phyloP scores from a whole-genome alignment of 2,329 filamentous ascomycete species.

The Hymenoscyphus occultus region DNA sequence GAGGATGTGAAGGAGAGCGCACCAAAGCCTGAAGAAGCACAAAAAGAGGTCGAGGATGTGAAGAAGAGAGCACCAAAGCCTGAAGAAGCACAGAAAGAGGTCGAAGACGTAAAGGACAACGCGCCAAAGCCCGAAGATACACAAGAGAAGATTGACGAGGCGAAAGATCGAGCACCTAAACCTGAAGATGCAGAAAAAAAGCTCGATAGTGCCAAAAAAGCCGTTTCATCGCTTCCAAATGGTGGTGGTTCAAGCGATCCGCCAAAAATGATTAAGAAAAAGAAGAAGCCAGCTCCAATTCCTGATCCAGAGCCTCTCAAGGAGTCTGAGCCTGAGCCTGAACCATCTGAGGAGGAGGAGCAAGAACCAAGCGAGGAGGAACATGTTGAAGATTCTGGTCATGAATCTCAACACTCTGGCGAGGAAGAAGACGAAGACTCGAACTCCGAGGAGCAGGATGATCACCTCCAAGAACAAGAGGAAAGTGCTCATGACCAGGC shows the following conservation, averaged over 20 bases:
- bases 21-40: conserved; percentile 8
- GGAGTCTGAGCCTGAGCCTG: conserved; percentile 11
- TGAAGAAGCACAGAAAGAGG: not conserved
- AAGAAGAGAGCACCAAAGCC: conserved; percentile 3
- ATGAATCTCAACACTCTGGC: conserved; percentile 1
- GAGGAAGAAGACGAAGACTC: conserved; percentile 5
- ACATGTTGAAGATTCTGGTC: not conserved
- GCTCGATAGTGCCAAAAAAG: not conserved
- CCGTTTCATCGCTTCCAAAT: conserved; percentile 2
- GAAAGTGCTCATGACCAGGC: conserved; percentile 4
- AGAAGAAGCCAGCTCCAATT: conserved; percentile 19
- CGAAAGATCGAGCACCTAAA: not conserved
- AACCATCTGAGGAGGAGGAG: conserved; percentile 1
- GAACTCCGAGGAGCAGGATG: not conserved
- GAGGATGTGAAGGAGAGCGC: conserved; percentile 2
- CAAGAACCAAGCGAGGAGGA: not conserved
- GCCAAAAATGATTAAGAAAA: conserved; percentile 15
- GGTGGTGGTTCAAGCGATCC: not conserved
- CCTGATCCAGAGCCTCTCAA: conserved; percentile 21
- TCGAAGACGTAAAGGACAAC: conserved; percentile 3
- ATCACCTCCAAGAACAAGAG: conserved; percentile 14
- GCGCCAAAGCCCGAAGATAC: not conserved
- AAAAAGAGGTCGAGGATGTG: not conserved
- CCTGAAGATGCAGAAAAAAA: conserved; percentile 7
- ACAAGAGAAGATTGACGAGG: not conserved